phyloP scores from a whole-genome alignment of 2,329 filamentous ascomycete species.

The Aureobasidium sp. region DNA sequence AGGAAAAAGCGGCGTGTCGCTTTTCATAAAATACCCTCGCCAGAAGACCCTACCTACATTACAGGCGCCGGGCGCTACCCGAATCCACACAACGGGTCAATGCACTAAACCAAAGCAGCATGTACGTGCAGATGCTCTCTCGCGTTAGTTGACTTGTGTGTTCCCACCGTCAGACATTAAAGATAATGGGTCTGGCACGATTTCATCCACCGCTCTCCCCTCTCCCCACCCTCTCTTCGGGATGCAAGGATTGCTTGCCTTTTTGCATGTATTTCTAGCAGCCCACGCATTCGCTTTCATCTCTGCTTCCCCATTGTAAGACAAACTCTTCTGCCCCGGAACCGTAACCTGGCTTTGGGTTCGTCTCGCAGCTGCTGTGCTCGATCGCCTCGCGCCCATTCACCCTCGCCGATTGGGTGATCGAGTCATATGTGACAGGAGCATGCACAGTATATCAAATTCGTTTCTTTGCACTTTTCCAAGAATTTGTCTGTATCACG shows the following conservation, averaged over 20 bases:
- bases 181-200: slow-evolving; percentile 11
- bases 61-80: slow-evolving; percentile 11
- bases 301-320: slow-evolving; percentile 1
- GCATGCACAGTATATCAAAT: slow-evolving; percentile 11
- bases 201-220: slow-evolving; percentile 10
- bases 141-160: slow-evolving; percentile 10
- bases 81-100: slow-evolving; percentile 11
- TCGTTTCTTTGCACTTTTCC: slow-evolving; percentile 2
- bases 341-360: slow-evolving; percentile 5
- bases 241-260: slow-evolving; percentile 9
- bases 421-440: not conserved
- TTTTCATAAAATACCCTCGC: slow-evolving; percentile 9
- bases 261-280: slow-evolving; percentile 4
- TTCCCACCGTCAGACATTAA: slow-evolving; percentile 13
- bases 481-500: slow-evolving; percentile 1
- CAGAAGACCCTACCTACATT: slow-evolving; percentile 5
- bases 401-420: not conserved
- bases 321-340: not conserved
- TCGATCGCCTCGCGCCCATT: slow-evolving; percentile 3
- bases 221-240: slow-evolving; percentile 1
- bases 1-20: slow-evolving; percentile 5
- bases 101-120: slow-evolving; percentile 12
- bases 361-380: slow-evolving; percentile 5
- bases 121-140: slow-evolving; percentile 13
- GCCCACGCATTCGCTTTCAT: slow-evolving; percentile 2